phyloP scores from a whole-genome alignment of 2,329 filamentous ascomycete genomes.

The Parastagonospora nodorum region DNA sequence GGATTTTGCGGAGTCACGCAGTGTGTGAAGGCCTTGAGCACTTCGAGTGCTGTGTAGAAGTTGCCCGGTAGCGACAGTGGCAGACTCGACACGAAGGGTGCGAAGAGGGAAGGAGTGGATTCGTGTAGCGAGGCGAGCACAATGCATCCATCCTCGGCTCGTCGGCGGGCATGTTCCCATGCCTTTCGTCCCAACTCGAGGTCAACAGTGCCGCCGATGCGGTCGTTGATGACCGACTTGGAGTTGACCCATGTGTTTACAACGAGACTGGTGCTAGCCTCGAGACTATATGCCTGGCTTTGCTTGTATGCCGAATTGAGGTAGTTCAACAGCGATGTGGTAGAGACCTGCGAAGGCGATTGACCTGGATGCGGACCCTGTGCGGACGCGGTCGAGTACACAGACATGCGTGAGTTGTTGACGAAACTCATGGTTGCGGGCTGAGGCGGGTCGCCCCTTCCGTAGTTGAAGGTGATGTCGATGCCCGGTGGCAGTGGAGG shows the following conservation, averaged over 20 bases:
- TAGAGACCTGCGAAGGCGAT: constrained; percentile 81
- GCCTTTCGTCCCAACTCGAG: constrained; percentile 75
- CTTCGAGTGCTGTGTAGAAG: constrained; percentile 78
- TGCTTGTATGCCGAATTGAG: constrained; percentile 88
- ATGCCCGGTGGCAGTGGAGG: constrained; percentile 9
- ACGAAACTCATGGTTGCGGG: constrained; percentile 55
- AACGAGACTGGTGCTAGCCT: constrained; percentile 87
- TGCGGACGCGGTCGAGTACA: constrained; percentile 65
- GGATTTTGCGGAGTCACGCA: constrained; percentile 89
- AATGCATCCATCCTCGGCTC: constrained; percentile 94
- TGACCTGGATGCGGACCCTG: constrained; percentile 61
- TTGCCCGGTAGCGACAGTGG: constrained; percentile 78
- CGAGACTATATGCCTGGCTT: constrained; percentile 80
- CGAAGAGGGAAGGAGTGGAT: constrained; percentile 82
- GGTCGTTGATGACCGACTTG: constrained; percentile 70
- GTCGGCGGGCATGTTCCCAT: constrained; percentile 93
- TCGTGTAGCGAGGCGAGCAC: constrained; percentile 86
- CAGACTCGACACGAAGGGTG: constrained; percentile 79
- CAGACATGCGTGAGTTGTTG: constrained; percentile 63
- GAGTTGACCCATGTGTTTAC: constrained; percentile 96
- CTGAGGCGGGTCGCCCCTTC: constrained; percentile 32
- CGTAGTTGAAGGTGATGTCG: constrained; percentile 11
- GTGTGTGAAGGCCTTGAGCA: constrained; percentile 82
- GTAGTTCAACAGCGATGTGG: constrained; percentile 88
- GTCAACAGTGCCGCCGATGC: constrained; percentile 79